Conservation (phyloP, 352 stramenopile genomes). For the Blastocystis sp. region DNA sequence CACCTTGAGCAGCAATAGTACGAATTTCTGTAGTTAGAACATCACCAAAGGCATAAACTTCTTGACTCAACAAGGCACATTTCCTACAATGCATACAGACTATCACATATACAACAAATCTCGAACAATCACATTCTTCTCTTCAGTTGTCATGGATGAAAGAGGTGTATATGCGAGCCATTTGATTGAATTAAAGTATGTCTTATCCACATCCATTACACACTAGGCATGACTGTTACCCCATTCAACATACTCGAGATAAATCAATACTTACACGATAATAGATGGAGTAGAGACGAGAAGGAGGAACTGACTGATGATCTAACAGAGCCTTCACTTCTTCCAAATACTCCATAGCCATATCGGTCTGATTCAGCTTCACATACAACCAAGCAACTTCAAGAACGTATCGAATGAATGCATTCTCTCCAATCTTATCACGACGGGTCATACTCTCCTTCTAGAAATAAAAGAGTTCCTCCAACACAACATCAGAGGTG, state of each 20-base stretch:
- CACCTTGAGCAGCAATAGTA: not conserved
- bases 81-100: not conserved
- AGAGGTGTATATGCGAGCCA: conserved; percentile 50
- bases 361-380: conserved; percentile 42
- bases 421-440: conserved; percentile 55
- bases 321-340: conserved; percentile 33
- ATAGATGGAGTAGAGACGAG: conserved; percentile 44
- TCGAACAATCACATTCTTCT: conserved; percentile 6
- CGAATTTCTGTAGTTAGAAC: conserved; percentile 33
- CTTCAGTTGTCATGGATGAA: conserved; percentile 17
- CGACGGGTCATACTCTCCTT: not conserved
- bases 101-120: not conserved
- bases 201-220: conserved; percentile 18
- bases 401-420: conserved; percentile 42
- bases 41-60: conserved; percentile 41
- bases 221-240: not conserved
- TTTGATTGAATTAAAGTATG: conserved; percentile 30
- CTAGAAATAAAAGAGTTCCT: not conserved
- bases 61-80: conserved; percentile 11
- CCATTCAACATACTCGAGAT: not conserved
- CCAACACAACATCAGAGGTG: not conserved
- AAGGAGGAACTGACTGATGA: conserved; percentile 16
- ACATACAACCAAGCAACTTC: conserved; percentile 56
- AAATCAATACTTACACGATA: conserved; percentile 55
- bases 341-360: conserved; percentile 47